Base-by-base conservation (phyloP, 1,284 basidiomycete species). In the Rugosomyces carneus region DNA sequence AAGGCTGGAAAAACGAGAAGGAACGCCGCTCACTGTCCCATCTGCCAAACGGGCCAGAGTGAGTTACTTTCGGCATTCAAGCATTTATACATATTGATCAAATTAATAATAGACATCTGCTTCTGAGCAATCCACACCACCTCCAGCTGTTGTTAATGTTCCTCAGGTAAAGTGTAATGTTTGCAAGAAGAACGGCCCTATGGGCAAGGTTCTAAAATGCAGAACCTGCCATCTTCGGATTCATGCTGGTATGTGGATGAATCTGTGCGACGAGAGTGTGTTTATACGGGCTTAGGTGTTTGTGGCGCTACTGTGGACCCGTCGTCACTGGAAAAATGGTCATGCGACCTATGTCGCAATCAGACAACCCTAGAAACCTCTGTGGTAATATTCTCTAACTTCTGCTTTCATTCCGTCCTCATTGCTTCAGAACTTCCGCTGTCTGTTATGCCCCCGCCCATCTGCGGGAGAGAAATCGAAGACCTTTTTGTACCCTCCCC, bases 271-370 rank as follows among this genome's bases (percentile, higher is more conserved):
- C 36, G 18, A 20, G 15, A 13, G 45, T 45, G 34, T 53, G 53
- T 39, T 56, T 29, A 50, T 37, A 10, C 20, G 24, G 42, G 16
- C 38, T 11, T 53, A 80, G 80, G 78, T 56, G 74, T 75, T 20
- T 84, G 82, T 56, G 91, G 91, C 41, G 83, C 81, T 19, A 68
- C 80, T 27, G 71, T 78, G 7, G 78, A 85, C 42, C 75, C 81
- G 31, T 68, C 74, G 5, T 63, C 75, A 16, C 68, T 78, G 16
- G 81, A 89, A 23, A 69, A 75, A 1, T 94, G 92, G 91, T 67
- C 80, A 26, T 94, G 91, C 60, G 91, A 93, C 48, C 65, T 93
- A 37, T 94, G 91, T 60, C 73, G 80, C 55, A 93, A 93, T 58
- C 81, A 85, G 56, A 82, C 84, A 60, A 73, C 74, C 0, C 69